A percentile compares a stretch with the other conserved stretches of the same genome.
phyloP scores from a whole-genome alignment of 805 yeast genomes.

The Metschnikowia corniflorae region DNA sequence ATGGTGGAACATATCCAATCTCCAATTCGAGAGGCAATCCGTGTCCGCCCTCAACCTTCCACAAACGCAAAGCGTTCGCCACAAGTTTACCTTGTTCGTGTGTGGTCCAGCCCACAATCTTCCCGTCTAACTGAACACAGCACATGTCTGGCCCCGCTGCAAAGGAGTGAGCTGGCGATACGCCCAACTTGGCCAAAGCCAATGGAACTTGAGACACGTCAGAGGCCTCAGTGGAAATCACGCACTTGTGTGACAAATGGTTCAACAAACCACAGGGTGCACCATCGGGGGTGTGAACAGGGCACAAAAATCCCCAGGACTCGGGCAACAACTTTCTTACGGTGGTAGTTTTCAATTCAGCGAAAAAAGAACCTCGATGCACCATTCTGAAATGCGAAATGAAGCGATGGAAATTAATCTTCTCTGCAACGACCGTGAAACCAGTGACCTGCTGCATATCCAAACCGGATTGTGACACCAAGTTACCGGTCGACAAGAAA shows the following conservation, averaged over 20 bases:
- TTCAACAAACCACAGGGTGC: slow-evolving; percentile 97
- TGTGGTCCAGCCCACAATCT: slow-evolving; percentile 88
- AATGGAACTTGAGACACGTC: slow-evolving; percentile 73
- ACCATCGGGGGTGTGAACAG: slow-evolving; percentile 99
- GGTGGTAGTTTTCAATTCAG: slow-evolving; percentile 94
- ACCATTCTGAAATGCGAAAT: slow-evolving; percentile 99
- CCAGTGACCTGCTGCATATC: slow-evolving; percentile 98
- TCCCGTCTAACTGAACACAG: slow-evolving; percentile 93
- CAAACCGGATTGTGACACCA: slow-evolving; percentile 94
- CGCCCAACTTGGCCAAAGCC: slow-evolving; percentile 69
- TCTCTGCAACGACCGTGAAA: slow-evolving; percentile 97
- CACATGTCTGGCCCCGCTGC: slow-evolving; percentile 87
- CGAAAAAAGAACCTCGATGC: slow-evolving; percentile 98
- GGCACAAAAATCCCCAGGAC: slow-evolving; percentile 98
- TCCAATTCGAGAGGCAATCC: slow-evolving; percentile 85
- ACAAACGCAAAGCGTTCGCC: slow-evolving; percentile 84
- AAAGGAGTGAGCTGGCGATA: slow-evolving; percentile 70
- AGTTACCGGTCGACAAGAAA: slow-evolving; percentile 93
- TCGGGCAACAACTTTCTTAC: slow-evolving; percentile 95
- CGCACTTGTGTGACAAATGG: slow-evolving; percentile 94
- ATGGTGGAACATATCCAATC: slow-evolving; percentile 95
- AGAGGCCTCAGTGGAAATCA: slow-evolving; percentile 69
- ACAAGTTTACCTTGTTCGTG: slow-evolving; percentile 83
- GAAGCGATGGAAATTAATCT: slow-evolving; percentile 94
- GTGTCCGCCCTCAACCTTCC: slow-evolving; percentile 83